Base-by-base conservation (phyloP, 768 basidiomycete genomes). In the Lentinula edodes region DNA sequence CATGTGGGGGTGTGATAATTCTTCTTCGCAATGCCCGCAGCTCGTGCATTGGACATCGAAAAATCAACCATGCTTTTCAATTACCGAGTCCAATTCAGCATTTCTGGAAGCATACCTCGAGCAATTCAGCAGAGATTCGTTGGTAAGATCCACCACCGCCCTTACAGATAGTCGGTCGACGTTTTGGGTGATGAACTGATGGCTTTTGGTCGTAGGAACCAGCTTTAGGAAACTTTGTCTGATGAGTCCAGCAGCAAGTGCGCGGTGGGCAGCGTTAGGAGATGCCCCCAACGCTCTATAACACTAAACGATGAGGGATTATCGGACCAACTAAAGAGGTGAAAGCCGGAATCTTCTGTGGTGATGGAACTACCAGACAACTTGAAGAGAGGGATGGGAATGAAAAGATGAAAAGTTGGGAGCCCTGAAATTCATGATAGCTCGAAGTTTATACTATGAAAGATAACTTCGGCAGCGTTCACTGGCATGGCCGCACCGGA, bases 301-400 rank as follows among this genome's bases (percentile, higher is more conserved):
- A 28, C 56, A 69, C 51, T 55, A 63, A 64, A 42, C 52, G 41
- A 58, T 34, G 16, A 20, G 32, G 52, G n/a, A 41, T 28, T 16
- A 32, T 20, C 48, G 32, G 15, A 10, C 10, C 5, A 42, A 51
- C 39, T 46, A 39, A 16, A 23, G 16, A 10, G 38, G 35, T 23
- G 38, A 55, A 12, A 1, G 48, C 67, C 62, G 52, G 83, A 80
- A 78, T 58, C 85, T 73, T n/a, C 86, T 74, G 61, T 83, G 81
- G 64, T 87, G 86, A 64, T 86, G 88, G 66, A 87, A 87, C 64
- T 87, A 83, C 86, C 85, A 86, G 2, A 83, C 79, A 23, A 23
- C 23, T 23, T 23, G 23, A 3, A 76, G 70, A 15, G 77, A 78
- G 0, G 83, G 85, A 58, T 82, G 74, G 20, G 72, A 63, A 1